Conservation (phyloP, 148 eudicot genomes). For the Polygonum aviculare region DNA sequence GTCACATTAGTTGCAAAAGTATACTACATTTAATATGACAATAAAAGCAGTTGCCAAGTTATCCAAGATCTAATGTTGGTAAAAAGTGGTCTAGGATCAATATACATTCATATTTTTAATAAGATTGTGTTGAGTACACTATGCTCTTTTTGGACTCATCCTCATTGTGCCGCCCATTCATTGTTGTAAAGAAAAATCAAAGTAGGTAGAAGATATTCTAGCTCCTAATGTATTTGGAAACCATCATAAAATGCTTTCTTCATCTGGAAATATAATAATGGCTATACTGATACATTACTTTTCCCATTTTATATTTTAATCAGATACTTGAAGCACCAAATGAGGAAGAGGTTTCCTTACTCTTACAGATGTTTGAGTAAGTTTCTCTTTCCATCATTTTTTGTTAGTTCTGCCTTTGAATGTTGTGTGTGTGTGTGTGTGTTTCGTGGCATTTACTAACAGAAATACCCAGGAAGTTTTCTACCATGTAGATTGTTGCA, state of each 20-base stretch:
- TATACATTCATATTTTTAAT: too few relatives aligned
- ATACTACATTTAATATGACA: neutral
- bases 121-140: neutral
- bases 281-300: neutral
- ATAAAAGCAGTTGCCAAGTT: neutral
- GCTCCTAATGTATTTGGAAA: neutral
- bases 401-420: neutral
- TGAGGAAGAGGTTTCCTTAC: conserved; percentile 88
- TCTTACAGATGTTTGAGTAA: conserved; percentile 76
- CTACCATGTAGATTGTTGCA: neutral
- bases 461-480: neutral
- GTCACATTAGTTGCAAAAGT: neutral
- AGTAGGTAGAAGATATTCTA: neutral
- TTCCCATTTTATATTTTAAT: conserved; percentile 28
- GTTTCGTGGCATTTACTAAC: neutral
- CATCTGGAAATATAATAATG: neutral
- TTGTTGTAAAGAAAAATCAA: neutral
- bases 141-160: neutral
- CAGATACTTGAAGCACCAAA: conserved; percentile 88
- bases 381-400: conserved; percentile 13
- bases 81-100: neutral
- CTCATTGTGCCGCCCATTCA: neutral
- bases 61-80: neutral
- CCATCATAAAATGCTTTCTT: neutral
- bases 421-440: neutral